Percentiles rank a stretch among this genome's conserved stretches.
Conservation (phyloP, 2,329 filamentous ascomycete species). For the Fonsecaea monophora region DNA sequence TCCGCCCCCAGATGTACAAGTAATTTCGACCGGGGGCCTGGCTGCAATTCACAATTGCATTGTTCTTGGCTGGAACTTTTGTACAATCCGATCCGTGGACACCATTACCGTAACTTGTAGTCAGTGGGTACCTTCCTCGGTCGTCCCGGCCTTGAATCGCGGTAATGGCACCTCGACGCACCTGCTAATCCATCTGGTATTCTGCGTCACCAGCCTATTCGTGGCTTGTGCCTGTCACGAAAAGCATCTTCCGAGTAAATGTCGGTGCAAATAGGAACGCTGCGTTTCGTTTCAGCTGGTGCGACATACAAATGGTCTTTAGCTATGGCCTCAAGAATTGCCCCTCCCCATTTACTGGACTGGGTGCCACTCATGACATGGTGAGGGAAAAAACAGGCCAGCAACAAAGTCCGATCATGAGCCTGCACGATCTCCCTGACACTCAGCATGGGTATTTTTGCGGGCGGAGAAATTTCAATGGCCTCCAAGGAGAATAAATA, state of each 20-base stretch:
- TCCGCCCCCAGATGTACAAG: background rate
- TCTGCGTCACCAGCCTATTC: background rate
- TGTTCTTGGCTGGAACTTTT: constrained; percentile 9
- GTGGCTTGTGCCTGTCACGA: background rate
- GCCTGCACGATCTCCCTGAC: constrained; percentile 22
- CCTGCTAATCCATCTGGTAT: no score
- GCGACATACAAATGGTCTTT: constrained; percentile 25
- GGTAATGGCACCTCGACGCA: background rate
- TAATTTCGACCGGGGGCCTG: constrained; percentile 1
- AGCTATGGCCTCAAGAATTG: background rate
- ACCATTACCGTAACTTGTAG: background rate
- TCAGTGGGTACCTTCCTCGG: background rate
- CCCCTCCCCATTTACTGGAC: constrained; percentile 15
- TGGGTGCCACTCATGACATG: background rate
- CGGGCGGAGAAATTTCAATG: constrained; percentile 1
- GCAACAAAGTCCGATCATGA: constrained; percentile 16
- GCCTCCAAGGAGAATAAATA: constrained; percentile 14
- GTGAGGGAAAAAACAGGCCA: background rate
- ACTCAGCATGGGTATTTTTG: constrained; percentile 2
- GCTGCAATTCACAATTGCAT: background rate
- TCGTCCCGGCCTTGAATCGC: background rate
- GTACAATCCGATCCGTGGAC: background rate
- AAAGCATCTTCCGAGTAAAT: background rate
- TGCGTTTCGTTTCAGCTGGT: constrained; percentile 18
- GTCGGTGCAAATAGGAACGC: constrained; percentile 5